Evolutionary conservation across 75 land plant genomes (phyloP), one percentile per base, ranked within the genome.

Genomic region (Pseudotsuga menziesii): DNA sequence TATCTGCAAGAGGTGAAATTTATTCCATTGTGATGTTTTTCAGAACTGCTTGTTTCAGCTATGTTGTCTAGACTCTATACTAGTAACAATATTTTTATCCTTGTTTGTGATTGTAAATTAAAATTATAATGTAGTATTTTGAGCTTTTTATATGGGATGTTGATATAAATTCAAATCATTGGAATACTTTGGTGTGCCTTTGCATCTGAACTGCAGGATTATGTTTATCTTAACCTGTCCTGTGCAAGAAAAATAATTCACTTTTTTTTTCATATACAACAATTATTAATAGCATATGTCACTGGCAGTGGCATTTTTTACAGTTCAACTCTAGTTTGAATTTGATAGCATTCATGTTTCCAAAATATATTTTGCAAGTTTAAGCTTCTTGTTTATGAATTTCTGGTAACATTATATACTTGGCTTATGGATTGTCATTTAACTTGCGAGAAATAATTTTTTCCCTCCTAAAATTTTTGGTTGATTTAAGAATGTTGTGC

Each of bases 1-100:
- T 48, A 36, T 39, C 19, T 20, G 48, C 4, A 19, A 52, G 23
- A 64, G 8, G 39, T 64, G 41, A 5, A 15, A 64, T 35, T 29
- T 35, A 13, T 69, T 69, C 23, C 41, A 19, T 36, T 41, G 19
- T 20, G 23, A 39, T 20, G 25, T 52, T 39, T 69, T 41, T 69
- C 25, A 69, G 44, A 69, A 69, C 48, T 69, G 25, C 23, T 25
- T 64, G 19, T 39, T 69, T 69, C 25, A 35, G 72, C 48, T 67
- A 2, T 48, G 54, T 48, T 48, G 12, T 48, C 54, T 48, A 48
- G 54, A 48, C 54, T 48, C 54, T 48, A 48, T 48, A 9, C 54
- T 48, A 12, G 54, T 48, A 9, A 48, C 54, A 48, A 9, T 48
- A 11, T 48, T 48, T 48, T 48, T 48, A 48, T 48, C 54, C 54